Percentiles rank a stretch among this genome's conserved stretches.
Evolutionary conservation across 192 early-diverging fungal genomes (phyloP).

Genomic region (Oehlia diaphana): DNA sequence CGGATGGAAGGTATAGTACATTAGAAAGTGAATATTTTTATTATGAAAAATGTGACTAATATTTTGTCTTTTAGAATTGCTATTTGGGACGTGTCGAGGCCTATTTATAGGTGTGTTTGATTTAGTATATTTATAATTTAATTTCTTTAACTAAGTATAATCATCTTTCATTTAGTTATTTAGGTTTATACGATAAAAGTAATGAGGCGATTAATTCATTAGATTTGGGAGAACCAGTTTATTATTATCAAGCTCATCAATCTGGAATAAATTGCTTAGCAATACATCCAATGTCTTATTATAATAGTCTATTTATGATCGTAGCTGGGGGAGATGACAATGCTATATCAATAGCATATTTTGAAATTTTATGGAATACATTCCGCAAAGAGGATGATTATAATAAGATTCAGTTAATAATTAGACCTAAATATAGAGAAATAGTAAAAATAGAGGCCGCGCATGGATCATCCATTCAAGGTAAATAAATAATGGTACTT

Average conservation of each 20-base stretch:
- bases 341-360: slow-evolving; percentile 39
- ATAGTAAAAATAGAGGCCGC: slow-evolving; percentile 40
- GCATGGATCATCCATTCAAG: slow-evolving; percentile 75
- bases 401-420: not conserved
- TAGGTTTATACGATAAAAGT: not conserved
- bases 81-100: slow-evolving; percentile 47
- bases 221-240: slow-evolving; percentile 34
- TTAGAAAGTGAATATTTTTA: not conserved
- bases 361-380: slow-evolving; percentile 28
- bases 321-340: slow-evolving; percentile 84
- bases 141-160: slow-evolving; percentile 3
- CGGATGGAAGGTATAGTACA: slow-evolving; percentile 44
- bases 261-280: slow-evolving; percentile 78
- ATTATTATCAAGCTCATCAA: slow-evolving; percentile 46
- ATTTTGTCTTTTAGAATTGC: slow-evolving; percentile 38
- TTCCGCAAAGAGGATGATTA: not conserved
- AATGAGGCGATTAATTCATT: not conserved
- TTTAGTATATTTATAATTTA: not conserved
- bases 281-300: slow-evolving; percentile 28
- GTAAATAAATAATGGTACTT: slow-evolving; percentile 28
- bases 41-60: not conserved
- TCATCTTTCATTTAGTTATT: slow-evolving; percentile 21
- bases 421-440: not conserved
- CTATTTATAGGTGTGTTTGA: slow-evolving; percentile 29
- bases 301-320: slow-evolving; percentile 34